These are phyloP conservation scores for Colletotrichum navitas DNA, from an alignment of 2,329 filamentous ascomycete genomes.

Conservation along the genomic window DNA sequence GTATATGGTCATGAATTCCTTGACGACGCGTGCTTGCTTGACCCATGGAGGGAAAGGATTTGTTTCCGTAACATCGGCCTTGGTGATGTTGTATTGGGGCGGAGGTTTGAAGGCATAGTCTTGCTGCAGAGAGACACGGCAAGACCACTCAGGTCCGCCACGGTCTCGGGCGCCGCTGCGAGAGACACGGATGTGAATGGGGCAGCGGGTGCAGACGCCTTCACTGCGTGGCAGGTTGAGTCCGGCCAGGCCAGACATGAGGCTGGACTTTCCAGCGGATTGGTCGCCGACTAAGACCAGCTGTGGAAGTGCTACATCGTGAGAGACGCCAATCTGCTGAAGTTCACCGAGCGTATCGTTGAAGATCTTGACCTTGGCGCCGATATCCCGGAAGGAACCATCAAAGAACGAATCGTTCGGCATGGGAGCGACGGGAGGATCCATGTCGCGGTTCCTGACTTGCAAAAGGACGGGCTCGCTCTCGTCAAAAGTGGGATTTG, in stretches of 20 bases:
- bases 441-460: slow-evolving; percentile 49
- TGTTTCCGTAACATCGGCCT: slow-evolving; percentile 60
- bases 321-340: slow-evolving; percentile 78
- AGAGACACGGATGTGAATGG: slow-evolving; percentile 81
- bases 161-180: slow-evolving; percentile 51
- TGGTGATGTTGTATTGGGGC: slow-evolving; percentile 54
- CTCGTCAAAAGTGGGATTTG: slow-evolving; percentile 44
- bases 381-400: slow-evolving; percentile 65
- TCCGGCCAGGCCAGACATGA: slow-evolving; percentile 74
- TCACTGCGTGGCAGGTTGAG: slow-evolving; percentile 78
- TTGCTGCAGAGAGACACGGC: slow-evolving; percentile 73
- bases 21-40: slow-evolving; percentile 59
- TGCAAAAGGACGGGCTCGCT: slow-evolving; percentile 55
- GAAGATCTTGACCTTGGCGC: slow-evolving; percentile 72
- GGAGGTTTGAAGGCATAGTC: slow-evolving; percentile 70
- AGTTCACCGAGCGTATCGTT: slow-evolving; percentile 77
- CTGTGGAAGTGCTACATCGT: slow-evolving; percentile 79
- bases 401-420: slow-evolving; percentile 55
- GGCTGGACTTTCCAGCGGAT: slow-evolving; percentile 82
- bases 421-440: slow-evolving; percentile 44
- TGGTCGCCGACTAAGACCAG: slow-evolving; percentile 89
- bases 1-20: slow-evolving; percentile 73
- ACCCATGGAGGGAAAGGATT: slow-evolving; percentile 77
- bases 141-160: slow-evolving; percentile 68
- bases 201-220: slow-evolving; percentile 84